Conservation (phyloP, 73 alveolate species). For the Paraurostyla sp. region DNA sequence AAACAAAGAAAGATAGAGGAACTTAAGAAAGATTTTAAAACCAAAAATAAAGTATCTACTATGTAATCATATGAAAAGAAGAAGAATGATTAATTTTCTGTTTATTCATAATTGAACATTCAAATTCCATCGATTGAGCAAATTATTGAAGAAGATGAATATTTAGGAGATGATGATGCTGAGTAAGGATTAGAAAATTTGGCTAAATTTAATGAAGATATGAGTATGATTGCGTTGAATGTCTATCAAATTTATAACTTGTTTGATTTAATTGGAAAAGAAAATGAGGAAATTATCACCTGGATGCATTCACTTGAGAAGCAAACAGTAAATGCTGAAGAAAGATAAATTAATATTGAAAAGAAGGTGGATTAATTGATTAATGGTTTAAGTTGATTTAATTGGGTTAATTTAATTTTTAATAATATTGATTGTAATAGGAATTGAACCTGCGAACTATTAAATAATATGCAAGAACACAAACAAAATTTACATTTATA, state of each 20-base stretch:
- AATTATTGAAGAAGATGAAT: slow-evolving; percentile 23
- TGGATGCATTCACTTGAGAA: slow-evolving; percentile 48
- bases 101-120: not conserved
- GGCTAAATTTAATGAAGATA: slow-evolving; percentile 59
- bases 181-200: slow-evolving; percentile 41
- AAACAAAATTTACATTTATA: not conserved
- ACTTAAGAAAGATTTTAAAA: slow-evolving; percentile 6
- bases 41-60: slow-evolving; percentile 43
- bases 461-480: slow-evolving; percentile 36
- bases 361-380: slow-evolving; percentile 18
- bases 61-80: slow-evolving; percentile 47
- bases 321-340: slow-evolving; percentile 41
- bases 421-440: not conserved
- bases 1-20: slow-evolving; percentile 1
- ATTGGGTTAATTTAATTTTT: slow-evolving; percentile 28
- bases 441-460: slow-evolving; percentile 49
- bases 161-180: slow-evolving; percentile 45
- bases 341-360: not conserved
- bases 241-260: slow-evolving; percentile 49
- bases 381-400: not conserved
- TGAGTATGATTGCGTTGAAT: slow-evolving; percentile 65
- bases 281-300: slow-evolving; percentile 31
- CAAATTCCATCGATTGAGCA: not conserved
- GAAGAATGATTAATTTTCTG: slow-evolving; percentile 13
- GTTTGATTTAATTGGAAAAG: slow-evolving; percentile 48